Conservation (phyloP, 2,329 filamentous ascomycete genomes). For the Chrysoporthe cubensis region DNA sequence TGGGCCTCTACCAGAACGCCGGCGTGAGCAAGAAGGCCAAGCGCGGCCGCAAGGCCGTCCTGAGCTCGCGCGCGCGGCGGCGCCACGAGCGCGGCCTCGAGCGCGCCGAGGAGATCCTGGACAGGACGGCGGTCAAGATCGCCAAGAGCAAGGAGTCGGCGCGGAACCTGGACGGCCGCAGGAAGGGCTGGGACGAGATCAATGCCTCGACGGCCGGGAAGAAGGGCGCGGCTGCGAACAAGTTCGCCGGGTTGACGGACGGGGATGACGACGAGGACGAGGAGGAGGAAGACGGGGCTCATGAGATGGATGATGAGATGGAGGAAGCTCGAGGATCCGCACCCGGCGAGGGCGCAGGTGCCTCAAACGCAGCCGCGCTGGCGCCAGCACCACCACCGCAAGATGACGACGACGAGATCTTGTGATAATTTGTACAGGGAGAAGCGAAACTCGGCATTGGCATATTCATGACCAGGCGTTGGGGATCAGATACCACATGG, state of each 20-base stretch:
- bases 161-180: constrained; percentile 51
- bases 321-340: background rate
- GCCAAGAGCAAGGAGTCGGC: constrained; percentile 57
- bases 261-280: constrained; percentile 29
- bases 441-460: constrained; percentile 11
- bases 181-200: constrained; percentile 62
- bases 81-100: constrained; percentile 62
- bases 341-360: background rate
- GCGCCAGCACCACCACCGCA: constrained; percentile 11
- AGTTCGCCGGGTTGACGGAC: constrained; percentile 26
- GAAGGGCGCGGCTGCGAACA: constrained; percentile 23
- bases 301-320: constrained; percentile 31
- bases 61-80: constrained; percentile 59
- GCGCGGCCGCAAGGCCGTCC: constrained; percentile 54
- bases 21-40: constrained; percentile 72
- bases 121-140: constrained; percentile 61
- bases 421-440: constrained; percentile 9
- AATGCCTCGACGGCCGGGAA: constrained; percentile 45
- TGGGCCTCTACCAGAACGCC: constrained; percentile 67
- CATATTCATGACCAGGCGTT: constrained; percentile 26
- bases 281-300: constrained; percentile 22
- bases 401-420: constrained; percentile 26
- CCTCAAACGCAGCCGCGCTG: background rate
- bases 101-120: constrained; percentile 62
- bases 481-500: constrained; percentile 26